Evolutionary conservation across 192 early-diverging fungal species (phyloP).

Genomic region (Coemansia sp.): DNA sequence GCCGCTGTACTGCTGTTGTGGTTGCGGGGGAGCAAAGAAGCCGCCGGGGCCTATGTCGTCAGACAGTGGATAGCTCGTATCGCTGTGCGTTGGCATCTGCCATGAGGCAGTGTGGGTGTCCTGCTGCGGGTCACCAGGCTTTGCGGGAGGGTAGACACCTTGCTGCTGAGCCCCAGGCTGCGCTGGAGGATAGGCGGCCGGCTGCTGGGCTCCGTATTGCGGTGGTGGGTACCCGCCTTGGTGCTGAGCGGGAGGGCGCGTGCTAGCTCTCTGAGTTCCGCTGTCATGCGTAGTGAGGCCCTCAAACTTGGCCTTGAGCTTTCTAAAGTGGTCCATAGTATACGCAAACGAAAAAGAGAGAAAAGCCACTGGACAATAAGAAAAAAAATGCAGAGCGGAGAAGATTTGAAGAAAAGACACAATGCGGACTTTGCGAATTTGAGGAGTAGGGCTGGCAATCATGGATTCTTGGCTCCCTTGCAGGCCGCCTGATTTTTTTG

Average conservation of each 20-base stretch:
- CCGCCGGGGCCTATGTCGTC: conserved; percentile 24
- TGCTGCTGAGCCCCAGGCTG: neutral
- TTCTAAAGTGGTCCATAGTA: conserved; percentile 29
- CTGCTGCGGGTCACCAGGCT: neutral
- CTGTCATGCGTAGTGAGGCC: conserved; percentile 11
- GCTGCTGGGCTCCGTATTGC: neutral
- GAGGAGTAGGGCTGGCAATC: too few species aligned
- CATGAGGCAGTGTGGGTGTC: neutral
- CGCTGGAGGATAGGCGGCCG: neutral
- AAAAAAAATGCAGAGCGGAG: neutral
- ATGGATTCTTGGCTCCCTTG: too few species aligned
- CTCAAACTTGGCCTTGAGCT: conserved; percentile 48
- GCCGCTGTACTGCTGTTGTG: conserved; percentile 5
- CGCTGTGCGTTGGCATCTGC: conserved; percentile 1
- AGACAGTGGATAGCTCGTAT: neutral
- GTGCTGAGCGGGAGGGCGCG: neutral
- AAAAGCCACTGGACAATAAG: neutral
- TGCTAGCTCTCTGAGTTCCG: neutral
- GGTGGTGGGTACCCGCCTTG: neutral
- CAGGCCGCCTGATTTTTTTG: too few species aligned
- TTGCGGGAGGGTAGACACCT: neutral
- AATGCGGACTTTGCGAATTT: too few species aligned
- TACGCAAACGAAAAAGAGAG: neutral
- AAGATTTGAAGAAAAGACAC: neutral
- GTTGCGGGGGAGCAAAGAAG: conserved; percentile 18